A percentile compares a stretch with the other conserved stretches of the same genome.
Conservation (phyloP, 2,329 filamentous ascomycete species). For the Diaporthe sp. region DNA sequence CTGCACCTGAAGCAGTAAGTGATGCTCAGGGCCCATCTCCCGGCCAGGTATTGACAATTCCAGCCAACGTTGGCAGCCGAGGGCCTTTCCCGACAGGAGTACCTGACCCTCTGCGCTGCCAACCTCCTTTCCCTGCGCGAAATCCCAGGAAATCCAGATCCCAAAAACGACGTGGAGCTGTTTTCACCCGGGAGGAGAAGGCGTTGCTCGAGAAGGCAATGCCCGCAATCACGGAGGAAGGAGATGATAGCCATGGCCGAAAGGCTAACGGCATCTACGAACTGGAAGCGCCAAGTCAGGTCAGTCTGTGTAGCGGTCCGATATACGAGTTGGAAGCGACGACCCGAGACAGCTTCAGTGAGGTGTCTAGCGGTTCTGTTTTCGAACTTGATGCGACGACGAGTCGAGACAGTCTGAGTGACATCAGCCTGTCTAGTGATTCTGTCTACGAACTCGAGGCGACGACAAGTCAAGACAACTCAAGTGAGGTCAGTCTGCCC, state of each 20-base stretch:
- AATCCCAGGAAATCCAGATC: not conserved
- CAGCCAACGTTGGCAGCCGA: not conserved
- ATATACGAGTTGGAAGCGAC: not conserved
- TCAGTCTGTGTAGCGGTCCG: not conserved
- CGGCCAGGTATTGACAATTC: not conserved
- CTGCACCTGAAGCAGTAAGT: not conserved
- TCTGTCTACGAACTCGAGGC: not conserved
- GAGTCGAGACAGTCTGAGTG: not conserved
- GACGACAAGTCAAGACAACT: not conserved
- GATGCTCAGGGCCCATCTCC: not conserved
- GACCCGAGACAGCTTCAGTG: not conserved
- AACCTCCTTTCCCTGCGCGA: not conserved
- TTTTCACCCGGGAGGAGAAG: constrained; percentile 2
- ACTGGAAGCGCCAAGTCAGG: not conserved
- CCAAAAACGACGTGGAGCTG: not conserved
- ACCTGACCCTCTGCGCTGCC: constrained; percentile 11
- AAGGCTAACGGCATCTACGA: not conserved
- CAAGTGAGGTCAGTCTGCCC: constrained; percentile 1
- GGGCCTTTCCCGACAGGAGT: not conserved
- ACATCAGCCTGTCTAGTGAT: not conserved
- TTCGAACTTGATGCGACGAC: not conserved
- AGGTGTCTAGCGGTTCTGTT: not conserved
- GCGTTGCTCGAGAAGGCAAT: not conserved
- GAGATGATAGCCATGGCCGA: not conserved
- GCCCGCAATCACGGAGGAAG: not conserved